These are phyloP conservation scores for Copromyces sp. DNA, from an alignment of 495 filamentous ascomycete genomes.

Conservation along the genomic window DNA sequence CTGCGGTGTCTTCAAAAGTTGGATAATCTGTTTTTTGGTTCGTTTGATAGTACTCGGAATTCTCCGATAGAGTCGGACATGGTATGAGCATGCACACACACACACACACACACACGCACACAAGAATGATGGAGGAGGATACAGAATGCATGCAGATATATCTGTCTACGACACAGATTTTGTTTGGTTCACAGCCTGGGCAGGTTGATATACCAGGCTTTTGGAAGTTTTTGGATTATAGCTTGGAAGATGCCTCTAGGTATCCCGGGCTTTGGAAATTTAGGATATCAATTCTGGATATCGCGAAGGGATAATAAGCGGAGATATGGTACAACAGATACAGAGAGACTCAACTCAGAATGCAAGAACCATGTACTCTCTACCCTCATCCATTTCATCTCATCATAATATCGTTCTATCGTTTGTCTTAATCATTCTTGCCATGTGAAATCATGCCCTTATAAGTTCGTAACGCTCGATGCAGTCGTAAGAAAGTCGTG, in stretches of 20 bases:
- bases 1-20: background rate
- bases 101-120: no score
- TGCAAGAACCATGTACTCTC: background rate
- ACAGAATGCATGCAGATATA: background rate
- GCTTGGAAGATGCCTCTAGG: background rate
- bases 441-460: background rate
- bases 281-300: background rate
- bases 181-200: background rate
- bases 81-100: background rate
- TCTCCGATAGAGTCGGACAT: background rate
- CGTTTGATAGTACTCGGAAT: background rate
- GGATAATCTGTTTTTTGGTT: background rate
- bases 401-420: background rate
- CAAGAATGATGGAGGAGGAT: background rate
- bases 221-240: background rate
- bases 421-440: background rate
- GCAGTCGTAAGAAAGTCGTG: background rate
- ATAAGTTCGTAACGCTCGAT: background rate
- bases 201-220: background rate
- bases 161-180: background rate
- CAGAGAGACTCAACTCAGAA: background rate
- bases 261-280: background rate
- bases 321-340: background rate
- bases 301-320: background rate
- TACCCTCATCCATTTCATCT: background rate